These are phyloP conservation scores for Albugo laibachii DNA, from an alignment of 352 stramenopile species.

Conservation along the genomic window DNA sequence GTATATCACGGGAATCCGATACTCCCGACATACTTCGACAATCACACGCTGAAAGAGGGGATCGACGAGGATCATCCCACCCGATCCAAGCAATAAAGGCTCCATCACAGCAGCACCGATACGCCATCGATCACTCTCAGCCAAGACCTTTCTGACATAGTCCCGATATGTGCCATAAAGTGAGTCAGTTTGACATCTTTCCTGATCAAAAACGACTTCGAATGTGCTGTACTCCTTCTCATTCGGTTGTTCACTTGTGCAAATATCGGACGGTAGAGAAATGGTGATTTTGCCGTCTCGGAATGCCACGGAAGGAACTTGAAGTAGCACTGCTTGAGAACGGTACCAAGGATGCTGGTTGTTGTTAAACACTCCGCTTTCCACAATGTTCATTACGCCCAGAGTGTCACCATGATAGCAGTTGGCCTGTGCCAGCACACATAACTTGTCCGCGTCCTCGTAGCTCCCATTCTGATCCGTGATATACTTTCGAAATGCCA, in stretches of 20 bases:
- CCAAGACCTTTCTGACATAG: conserved; percentile 39
- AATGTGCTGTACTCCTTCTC: conserved; percentile 15
- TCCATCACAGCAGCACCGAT: conserved; percentile 76
- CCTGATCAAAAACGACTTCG: conserved; percentile 29
- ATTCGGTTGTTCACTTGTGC: conserved; percentile 5
- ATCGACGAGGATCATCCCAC: conserved; percentile 82
- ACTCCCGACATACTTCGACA: conserved; percentile 47
- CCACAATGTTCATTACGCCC: conserved; percentile 79
- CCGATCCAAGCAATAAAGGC: conserved; percentile 76
- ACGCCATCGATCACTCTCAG: conserved; percentile 10
- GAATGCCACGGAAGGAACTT: conserved; percentile 50
- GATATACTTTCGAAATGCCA: conserved; percentile 77
- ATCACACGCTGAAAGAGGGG: conserved; percentile 83
- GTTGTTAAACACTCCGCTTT: conserved; percentile 81
- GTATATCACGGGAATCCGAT: conserved; percentile 80
- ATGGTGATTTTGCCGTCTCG: conserved; percentile 37
- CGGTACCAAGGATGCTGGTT: conserved; percentile 86
- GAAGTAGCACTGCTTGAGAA: conserved; percentile 58
- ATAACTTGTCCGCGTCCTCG: conserved; percentile 24
- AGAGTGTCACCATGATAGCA: conserved; percentile 87
- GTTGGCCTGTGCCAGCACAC: conserved; percentile 70
- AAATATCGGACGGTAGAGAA: conserved; percentile 26
- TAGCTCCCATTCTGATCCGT: conserved; percentile 49
- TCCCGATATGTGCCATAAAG: conserved; percentile 32
- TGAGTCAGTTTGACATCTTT: conserved; percentile 11